Conservation (phyloP, 1,284 basidiomycete genomes). For the Phylloboletellus chloephorus region DNA sequence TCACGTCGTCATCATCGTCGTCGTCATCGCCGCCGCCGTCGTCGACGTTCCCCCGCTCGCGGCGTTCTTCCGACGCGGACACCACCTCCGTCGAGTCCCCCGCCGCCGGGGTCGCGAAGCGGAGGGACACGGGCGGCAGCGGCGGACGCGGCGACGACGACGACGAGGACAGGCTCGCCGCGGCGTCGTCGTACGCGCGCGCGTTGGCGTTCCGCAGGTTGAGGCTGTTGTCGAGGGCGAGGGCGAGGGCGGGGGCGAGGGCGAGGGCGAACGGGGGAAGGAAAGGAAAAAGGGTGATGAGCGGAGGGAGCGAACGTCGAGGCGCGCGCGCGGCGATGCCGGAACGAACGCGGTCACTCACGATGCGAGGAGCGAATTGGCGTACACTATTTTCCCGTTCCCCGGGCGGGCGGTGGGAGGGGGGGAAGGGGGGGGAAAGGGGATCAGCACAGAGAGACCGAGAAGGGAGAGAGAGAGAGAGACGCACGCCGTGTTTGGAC, state of each 20-base stretch:
- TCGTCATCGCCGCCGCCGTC: background rate
- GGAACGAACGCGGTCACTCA: too few species aligned
- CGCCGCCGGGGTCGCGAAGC: constrained; percentile 12
- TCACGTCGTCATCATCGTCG: too few species aligned
- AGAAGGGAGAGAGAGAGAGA: background rate
- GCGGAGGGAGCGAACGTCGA: too few species aligned
- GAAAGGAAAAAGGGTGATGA: too few species aligned
- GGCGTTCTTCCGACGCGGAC: too few species aligned
- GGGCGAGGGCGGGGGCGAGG: background rate
- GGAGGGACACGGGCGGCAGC: constrained; percentile 19
- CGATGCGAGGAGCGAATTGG: constrained; percentile 29
- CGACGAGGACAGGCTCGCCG: background rate
- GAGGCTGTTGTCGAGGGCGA: constrained; percentile 8
- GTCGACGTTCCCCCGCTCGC: too few species aligned
- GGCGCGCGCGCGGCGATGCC: too few species aligned
- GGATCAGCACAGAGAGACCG: background rate
- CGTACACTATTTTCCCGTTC: constrained; percentile 27
- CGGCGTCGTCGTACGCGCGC: constrained; percentile 7
- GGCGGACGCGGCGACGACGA: background rate
- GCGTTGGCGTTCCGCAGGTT: constrained; percentile 26
- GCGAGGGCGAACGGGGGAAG: background rate
- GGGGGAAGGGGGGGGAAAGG: too few species aligned
- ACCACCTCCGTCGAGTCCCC: too few species aligned
- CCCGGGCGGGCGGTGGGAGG: background rate
- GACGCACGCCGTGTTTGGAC: constrained; percentile 29